Evolutionary conservation across 371 early-diverging fungal genomes (phyloP).

Genomic region (Capillidium rhysosporum): DNA sequence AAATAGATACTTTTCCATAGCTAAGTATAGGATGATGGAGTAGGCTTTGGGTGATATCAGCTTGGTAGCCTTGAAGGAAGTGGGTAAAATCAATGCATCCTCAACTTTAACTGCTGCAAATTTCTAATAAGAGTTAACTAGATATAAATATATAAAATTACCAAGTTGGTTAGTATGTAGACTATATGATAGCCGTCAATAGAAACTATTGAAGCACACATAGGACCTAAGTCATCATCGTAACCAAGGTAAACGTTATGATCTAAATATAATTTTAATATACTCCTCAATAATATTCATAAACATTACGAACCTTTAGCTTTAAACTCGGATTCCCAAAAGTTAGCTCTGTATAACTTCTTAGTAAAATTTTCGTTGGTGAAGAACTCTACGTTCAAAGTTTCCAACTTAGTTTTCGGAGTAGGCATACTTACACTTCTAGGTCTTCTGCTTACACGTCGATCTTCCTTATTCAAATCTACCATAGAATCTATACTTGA

Average conservation of each 20-base stretch:
- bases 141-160: not conserved
- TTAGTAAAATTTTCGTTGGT: not conserved
- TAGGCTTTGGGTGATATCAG: conserved; percentile 1
- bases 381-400: not conserved
- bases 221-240: conserved; percentile 6
- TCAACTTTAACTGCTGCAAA: not conserved
- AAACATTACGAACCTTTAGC: not conserved
- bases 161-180: conserved; percentile 1
- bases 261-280: not conserved
- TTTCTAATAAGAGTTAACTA: not conserved
- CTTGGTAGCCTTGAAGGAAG: not conserved
- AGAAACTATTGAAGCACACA: not conserved
- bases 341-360: not conserved
- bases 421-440: no score
- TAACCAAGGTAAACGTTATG: conserved; percentile 4
- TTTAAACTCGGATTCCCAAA: not conserved
- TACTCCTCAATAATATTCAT: not conserved
- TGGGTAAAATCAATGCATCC: not conserved
- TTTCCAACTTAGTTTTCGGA: no score
- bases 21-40: conserved; percentile 1
- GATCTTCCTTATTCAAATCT: no score
- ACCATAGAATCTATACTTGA: no score
- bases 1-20: conserved; percentile 3
- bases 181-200: not conserved
- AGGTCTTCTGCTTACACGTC: no score